phyloP scores from a whole-genome alignment of 768 basidiomycete species.

The Nidularia sp. region DNA sequence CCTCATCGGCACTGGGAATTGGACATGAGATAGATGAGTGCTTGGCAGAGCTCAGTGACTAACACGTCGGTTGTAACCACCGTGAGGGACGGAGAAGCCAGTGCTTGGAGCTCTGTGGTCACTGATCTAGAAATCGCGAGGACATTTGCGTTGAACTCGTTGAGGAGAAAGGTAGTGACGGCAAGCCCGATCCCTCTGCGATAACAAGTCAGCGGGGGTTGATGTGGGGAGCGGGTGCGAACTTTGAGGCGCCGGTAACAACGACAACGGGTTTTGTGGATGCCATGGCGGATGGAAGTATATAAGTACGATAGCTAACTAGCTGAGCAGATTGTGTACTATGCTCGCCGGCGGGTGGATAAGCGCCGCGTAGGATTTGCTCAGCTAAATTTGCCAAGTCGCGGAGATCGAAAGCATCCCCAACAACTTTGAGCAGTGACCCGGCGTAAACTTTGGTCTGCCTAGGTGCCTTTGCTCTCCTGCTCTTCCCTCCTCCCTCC shows the following conservation, averaged over 20 bases:
- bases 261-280: slow-evolving; percentile 56
- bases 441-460: not conserved
- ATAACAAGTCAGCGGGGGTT: slow-evolving; percentile 2
- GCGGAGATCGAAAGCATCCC: not conserved
- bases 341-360: no score
- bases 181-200: slow-evolving; percentile 74
- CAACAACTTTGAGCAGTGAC: slow-evolving; percentile 6
- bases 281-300: slow-evolving; percentile 5
- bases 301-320: not conserved
- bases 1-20: slow-evolving; percentile 51
- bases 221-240: slow-evolving; percentile 4
- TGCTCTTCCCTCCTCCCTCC: slow-evolving; percentile 24
- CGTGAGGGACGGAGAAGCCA: slow-evolving; percentile 45
- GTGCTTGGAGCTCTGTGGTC: slow-evolving; percentile 47
- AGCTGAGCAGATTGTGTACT: no score
- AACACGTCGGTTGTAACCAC: slow-evolving; percentile 73
- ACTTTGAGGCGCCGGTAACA: slow-evolving; percentile 87
- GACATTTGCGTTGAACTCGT: slow-evolving; percentile 61
- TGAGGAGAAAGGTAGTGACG: slow-evolving; percentile 61
- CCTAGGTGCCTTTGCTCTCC: slow-evolving; percentile 6
- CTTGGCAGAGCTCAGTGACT: slow-evolving; percentile 26
- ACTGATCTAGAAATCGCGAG: slow-evolving; percentile 71
- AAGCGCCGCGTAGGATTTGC: no score
- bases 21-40: slow-evolving; percentile 3
- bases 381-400: not conserved